Conservation (phyloP, 208 protist species). For the Crithidia brevicula region DNA sequence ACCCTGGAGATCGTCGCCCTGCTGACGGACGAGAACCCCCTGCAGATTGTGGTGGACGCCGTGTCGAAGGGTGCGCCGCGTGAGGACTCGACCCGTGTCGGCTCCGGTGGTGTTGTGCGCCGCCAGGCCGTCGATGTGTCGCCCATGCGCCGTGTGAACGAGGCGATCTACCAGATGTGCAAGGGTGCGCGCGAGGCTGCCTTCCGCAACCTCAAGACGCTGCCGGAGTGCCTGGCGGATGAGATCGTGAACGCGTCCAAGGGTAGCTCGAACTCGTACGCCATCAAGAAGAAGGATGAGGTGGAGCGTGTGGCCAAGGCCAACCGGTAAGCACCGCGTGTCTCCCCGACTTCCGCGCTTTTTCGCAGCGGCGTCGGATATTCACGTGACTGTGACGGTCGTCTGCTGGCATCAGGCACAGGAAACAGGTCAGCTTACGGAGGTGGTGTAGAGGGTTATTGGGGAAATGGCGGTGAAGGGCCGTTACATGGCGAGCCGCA, state of each 20-base stretch:
- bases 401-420: no score
- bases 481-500: no score
- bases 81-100: slow-evolving; percentile 99
- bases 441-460: no score
- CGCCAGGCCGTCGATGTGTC: slow-evolving; percentile 99
- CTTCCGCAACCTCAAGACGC: slow-evolving; percentile 99
- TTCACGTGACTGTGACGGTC: no score
- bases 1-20: slow-evolving; percentile 99
- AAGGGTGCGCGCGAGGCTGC: slow-evolving; percentile 97
- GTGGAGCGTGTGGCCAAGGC: slow-evolving; percentile 99
- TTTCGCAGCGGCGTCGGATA: no score
- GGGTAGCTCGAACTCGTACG: slow-evolving; percentile 98
- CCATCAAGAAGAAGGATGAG: slow-evolving; percentile 99
- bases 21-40: slow-evolving; percentile 98
- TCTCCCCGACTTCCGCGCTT: no score
- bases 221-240: slow-evolving; percentile 99
- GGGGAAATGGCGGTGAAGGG: no score
- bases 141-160: slow-evolving; percentile 99
- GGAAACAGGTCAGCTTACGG: no score
- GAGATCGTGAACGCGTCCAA: slow-evolving; percentile 99
- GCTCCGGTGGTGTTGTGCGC: slow-evolving; percentile 99
- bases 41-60: slow-evolving; percentile 99
- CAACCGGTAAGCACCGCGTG: slow-evolving; percentile 96
- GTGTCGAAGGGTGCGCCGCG: slow-evolving; percentile 98
- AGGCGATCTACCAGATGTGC: slow-evolving; percentile 98